Base-by-base conservation (phyloP, 371 early-diverging fungal genomes). In the Rhizopus sp. region DNA sequence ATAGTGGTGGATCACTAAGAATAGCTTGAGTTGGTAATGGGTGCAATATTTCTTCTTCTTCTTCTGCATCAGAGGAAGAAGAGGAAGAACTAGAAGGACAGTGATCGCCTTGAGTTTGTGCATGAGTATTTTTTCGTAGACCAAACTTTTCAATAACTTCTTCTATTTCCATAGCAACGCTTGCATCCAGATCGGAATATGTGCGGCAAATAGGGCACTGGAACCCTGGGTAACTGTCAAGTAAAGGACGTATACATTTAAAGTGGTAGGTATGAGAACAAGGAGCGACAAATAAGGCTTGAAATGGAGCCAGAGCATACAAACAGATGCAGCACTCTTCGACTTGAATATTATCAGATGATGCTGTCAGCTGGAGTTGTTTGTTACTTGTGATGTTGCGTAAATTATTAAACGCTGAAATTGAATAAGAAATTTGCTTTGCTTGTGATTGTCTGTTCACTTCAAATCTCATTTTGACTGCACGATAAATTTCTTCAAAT, bases 281-380 rank as follows among this genome's bases (percentile, higher is more conserved):
- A 2, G 97, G 96, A 5, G 97, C 91, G 13, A 96, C 82, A 66
- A 97, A 97, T 45, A 97, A 81, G 7, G 96, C 94, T 75, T 96
- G 96, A 75, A 89, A 92, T 12, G 94, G 93, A 6, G 88, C 88
- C 58, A 96, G 85, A 48, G 90, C 81, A 65, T 89, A 92, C 42
- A 97, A 81, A 72, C 98, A 97, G 60, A 97, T 97, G 70, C 96
- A 95, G 73, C 98, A 97, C 66, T 97, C 98, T 53, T 77, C 81
- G 1, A 73, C 45, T 41, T 30, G 32, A 44, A 42, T 41, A 44
- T 53, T 45, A 29, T 49, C 53, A 44, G 46, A 40, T 61, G 49
- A 40, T 35, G 23, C 34, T 47, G 55, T 39, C 13, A 47, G 42
- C 50, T 47, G 39, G 33, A 44, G 42, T 23, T 39, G 35, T 38